Conservation (phyloP, 129 eudicot genomes). For the Apium graveolens region DNA sequence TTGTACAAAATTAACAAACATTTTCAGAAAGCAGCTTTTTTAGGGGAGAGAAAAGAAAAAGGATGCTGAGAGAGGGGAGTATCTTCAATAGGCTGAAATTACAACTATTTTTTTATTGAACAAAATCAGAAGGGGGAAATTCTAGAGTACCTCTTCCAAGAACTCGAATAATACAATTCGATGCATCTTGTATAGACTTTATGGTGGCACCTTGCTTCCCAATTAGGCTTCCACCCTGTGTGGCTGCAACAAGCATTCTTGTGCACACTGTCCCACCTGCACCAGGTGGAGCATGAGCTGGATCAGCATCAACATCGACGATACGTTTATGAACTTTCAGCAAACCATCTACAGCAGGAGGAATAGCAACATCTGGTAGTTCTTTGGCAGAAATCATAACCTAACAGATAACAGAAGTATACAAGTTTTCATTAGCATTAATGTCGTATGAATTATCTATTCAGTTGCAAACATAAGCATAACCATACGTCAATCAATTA, state of each 20-base stretch:
- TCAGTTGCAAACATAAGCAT: neutral
- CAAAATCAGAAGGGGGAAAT: neutral
- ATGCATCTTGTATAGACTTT: constrained; percentile 71
- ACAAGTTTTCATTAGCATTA: neutral
- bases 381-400: constrained; percentile 89
- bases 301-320: constrained; percentile 43
- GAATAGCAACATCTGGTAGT: constrained; percentile 58
- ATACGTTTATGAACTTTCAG: constrained; percentile 73
- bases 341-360: constrained; percentile 94
- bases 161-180: constrained; percentile 71
- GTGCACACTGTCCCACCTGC: constrained; percentile 49
- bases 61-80: neutral
- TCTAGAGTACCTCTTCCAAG: constrained; percentile 66
- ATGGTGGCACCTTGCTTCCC: constrained; percentile 91
- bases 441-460: neutral
- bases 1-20: neutral
- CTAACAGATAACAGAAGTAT: constrained; percentile 23
- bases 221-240: constrained; percentile 88
- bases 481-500: neutral
- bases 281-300: constrained; percentile 48
- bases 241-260: constrained; percentile 74
- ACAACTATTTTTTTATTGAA: neutral
- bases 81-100: neutral
- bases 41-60: neutral
- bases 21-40: neutral